Evolutionary conservation across 768 basidiomycete species (phyloP), one percentile per base, ranked within the genome.

Genomic region (Tephrocybe sp.): DNA sequence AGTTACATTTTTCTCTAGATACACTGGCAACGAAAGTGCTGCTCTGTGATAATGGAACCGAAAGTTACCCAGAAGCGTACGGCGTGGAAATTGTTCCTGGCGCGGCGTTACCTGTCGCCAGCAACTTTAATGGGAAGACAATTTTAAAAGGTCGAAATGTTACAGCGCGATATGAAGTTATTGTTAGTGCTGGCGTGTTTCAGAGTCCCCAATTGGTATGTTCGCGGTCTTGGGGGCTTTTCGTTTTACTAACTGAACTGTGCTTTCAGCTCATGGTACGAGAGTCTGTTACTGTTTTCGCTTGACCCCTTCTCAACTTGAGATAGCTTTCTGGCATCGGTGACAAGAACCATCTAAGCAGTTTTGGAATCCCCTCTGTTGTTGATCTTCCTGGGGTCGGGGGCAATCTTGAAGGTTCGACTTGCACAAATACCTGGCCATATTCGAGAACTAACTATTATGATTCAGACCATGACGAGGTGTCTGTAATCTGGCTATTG

Each of bases 351-450:
- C 62, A 66, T 3, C 60, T 72, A 1, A 33, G 32, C 5, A 16
- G 57, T 16, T 44, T 63, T 32, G 64, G 64, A 6, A 68, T 70
- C 48, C 41, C 58, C 20, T 20, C 68, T 5, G 38, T 67, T 20
- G 59, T 68, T 4, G 33, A 69, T 48, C 57, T 69, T 16, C 68
- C 72, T 1, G 68, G 68, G 4, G 71, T 73, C 20, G 72, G 72
- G n/a, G 56, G 31, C 11, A 71, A 72, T 49, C 57, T 72, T n/a
- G 68, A 71, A 58, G 72, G 71, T 57, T 48, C 56, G 38, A 30
- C 1, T 20, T 10, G 12, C n/a, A 42, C n/a, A n/a, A n/a, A n/a
- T 32, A 5, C 33, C 22, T 5, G 12, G 12, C 13, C 33, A 9
- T 23, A 12, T 4, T 10, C 20, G 9, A 35, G 47, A 30, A 16